A percentile compares a stretch with the other conserved stretches of the same genome.
Evolutionary conservation across 1,139 yeast species (phyloP).

Genomic region (Magnusiomyces suaveolens): DNA sequence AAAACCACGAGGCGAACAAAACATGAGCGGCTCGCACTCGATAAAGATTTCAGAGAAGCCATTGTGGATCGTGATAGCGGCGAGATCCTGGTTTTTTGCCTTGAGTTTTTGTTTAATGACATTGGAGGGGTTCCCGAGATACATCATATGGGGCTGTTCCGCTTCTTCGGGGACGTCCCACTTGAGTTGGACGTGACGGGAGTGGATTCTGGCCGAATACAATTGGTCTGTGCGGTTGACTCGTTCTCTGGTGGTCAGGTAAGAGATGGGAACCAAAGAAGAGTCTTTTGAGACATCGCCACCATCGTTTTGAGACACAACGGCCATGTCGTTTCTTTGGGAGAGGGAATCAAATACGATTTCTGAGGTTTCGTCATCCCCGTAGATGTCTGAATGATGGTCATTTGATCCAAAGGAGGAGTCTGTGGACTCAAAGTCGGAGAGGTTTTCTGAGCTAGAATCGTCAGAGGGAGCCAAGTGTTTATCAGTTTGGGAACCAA

Average conservation of each 20-base stretch:
- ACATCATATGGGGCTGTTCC: not conserved
- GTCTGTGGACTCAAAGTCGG: not conserved
- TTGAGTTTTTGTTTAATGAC: not conserved
- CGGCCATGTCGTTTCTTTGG: too few species aligned
- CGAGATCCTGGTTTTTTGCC: not conserved
- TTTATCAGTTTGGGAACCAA: too few species aligned
- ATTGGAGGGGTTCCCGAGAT: not conserved
- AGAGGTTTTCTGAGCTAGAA: not conserved
- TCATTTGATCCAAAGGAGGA: not conserved
- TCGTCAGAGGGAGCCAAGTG: too few species aligned
- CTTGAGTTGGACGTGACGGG: too few species aligned
- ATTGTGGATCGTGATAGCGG: not conserved
- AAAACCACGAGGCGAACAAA: conserved; percentile 3
- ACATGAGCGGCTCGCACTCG: not conserved
- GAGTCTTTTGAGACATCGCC: too few species aligned
- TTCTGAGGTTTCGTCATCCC: conserved; percentile 4
- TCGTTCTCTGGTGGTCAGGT: too few species aligned
- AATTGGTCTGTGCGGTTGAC: too few species aligned
- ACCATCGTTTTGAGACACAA: too few species aligned
- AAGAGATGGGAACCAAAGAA: too few species aligned
- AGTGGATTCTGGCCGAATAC: too few species aligned
- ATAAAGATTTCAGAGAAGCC: conserved; percentile 1
- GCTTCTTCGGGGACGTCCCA: not conserved
- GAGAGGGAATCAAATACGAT: too few species aligned
- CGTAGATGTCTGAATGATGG: not conserved